These are phyloP conservation scores for Prunus mongolica DNA, from an alignment of 306 rosid species.

Conservation along the genomic window DNA sequence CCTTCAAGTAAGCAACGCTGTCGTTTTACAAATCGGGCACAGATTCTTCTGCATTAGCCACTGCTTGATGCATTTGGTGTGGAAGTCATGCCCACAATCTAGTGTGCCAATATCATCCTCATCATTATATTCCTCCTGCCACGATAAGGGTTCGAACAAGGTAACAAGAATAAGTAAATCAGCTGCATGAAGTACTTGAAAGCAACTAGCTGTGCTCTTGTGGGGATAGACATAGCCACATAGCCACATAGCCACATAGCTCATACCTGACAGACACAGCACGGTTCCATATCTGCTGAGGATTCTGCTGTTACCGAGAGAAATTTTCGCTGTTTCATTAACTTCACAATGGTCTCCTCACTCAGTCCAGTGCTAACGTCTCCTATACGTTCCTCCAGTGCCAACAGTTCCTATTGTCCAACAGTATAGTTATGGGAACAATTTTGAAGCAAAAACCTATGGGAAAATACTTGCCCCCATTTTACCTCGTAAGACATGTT, in stretches of 20 bases:
- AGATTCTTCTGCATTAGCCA: slow-evolving; percentile 85
- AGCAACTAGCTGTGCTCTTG: not conserved
- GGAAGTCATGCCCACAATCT: slow-evolving; percentile 90
- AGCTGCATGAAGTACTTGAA: slow-evolving; percentile 5
- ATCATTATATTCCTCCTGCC: slow-evolving; percentile 62
- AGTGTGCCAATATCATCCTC: slow-evolving; percentile 67
- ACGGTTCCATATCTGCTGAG: slow-evolving; percentile 56
- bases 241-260: not conserved
- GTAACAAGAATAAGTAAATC: slow-evolving; percentile 3
- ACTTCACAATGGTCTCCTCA: slow-evolving; percentile 50
- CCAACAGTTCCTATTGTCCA: slow-evolving; percentile 69
- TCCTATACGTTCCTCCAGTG: slow-evolving; percentile 86
- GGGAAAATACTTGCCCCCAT: slow-evolving; percentile 17
- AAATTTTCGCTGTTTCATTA: slow-evolving; percentile 52
- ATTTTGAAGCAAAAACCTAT: not conserved
- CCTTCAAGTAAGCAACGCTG: slow-evolving; percentile 57
- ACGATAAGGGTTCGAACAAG: slow-evolving; percentile 10
- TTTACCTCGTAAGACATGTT: slow-evolving; percentile 93
- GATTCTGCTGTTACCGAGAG: slow-evolving; percentile 26
- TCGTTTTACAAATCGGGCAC: slow-evolving; percentile 86
- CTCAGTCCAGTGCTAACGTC: slow-evolving; percentile 75
- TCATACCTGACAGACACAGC: slow-evolving; percentile 83
- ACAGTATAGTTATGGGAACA: slow-evolving; percentile 19
- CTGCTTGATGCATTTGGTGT: slow-evolving; percentile 70
- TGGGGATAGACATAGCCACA: not conserved